Base-by-base conservation (phyloP, 106 monocot species). In the Apostasia shenzhenica region DNA sequence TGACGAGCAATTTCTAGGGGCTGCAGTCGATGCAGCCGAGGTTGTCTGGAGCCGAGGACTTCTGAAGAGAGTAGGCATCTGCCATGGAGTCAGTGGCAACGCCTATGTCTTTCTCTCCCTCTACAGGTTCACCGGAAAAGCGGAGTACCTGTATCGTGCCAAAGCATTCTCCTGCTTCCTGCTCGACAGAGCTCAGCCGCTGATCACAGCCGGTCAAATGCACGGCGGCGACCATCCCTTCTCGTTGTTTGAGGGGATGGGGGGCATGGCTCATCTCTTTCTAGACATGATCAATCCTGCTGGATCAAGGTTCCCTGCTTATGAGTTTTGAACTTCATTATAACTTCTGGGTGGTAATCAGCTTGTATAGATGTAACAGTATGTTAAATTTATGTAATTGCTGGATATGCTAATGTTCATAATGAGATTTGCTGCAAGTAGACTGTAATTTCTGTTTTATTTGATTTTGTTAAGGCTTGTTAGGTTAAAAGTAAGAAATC, bases 1-100 rank as follows among this genome's bases (percentile, higher is more conserved):
- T 0, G 82, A 91, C 1, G 75, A 89, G 56, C 61, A 66, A 7
- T 95, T 92, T 54, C 61, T 92, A 68, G 69, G 39, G 11, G 86
- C 92, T 26, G 91, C 95, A 14, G 69, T 50, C 39, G 86, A 86
- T 55, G 95, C 89, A 11, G 86, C 86, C 12, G 81, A 82, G n/a
- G 91, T 95, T 69, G 91, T 91, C 0, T 95, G 95, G 95, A 84
- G 81, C 76, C 79, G 91, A 58, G 95, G 95, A 8, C 82, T 95
- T 1, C 67, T 95, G 37, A 91, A 80, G 82, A 72, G 91, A 59
- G 88, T 92, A 45, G 95, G 95, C 13, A 82, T 92, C 40, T 95
- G 95, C 56, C 95, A 95, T 60, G 95, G 95, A 8, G 68, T 92
- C 49, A 95, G 95, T 47, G 95, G 91, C 26, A 95, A 91, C 63